Percentiles rank a stretch among this genome's conserved stretches.
These are phyloP conservation scores for Plasmodium cynomolgi DNA, from an alignment of 169 alveolate genomes.

Conservation along the genomic window DNA sequence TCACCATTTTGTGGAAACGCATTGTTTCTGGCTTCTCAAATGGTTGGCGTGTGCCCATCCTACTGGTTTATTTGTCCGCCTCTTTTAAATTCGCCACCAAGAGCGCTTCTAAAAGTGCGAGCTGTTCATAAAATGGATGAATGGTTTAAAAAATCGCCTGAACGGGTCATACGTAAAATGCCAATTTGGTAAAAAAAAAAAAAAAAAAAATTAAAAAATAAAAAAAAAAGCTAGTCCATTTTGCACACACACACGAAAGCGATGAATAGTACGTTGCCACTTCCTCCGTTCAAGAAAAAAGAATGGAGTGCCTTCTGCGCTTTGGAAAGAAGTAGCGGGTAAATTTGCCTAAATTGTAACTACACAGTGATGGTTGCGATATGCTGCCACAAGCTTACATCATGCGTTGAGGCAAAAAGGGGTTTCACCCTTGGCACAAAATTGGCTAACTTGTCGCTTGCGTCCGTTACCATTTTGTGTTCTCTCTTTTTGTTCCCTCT, in stretches of 20 bases:
- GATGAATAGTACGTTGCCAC: not conserved
- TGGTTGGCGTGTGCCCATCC: not conserved
- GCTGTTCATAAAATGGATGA: not conserved
- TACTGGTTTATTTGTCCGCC: not conserved
- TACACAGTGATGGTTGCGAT: not conserved
- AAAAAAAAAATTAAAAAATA: conserved; percentile 12
- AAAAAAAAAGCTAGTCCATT: not conserved
- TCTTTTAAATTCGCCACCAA: not conserved
- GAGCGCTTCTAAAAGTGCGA: not conserved
- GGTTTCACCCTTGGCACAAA: not conserved
- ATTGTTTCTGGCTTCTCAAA: not conserved
- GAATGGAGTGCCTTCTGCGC: not conserved
- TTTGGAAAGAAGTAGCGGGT: not conserved
- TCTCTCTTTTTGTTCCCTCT: not conserved
- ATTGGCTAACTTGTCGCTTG: not conserved
- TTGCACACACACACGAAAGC: not conserved
- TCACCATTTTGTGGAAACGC: not conserved
- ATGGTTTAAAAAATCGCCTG: not conserved
- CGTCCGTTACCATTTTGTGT: not conserved
- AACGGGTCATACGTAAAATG: not conserved
- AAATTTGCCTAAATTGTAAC: not conserved
- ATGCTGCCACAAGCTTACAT: not conserved
- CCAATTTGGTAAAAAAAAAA: not conserved
- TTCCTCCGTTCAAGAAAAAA: not conserved
- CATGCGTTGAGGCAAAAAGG: not conserved